Percentiles rank a stretch among this genome's conserved stretches.
These are phyloP conservation scores for Wickerhamomyces silvicola DNA, from an alignment of 805 yeast species.

Conservation along the genomic window DNA sequence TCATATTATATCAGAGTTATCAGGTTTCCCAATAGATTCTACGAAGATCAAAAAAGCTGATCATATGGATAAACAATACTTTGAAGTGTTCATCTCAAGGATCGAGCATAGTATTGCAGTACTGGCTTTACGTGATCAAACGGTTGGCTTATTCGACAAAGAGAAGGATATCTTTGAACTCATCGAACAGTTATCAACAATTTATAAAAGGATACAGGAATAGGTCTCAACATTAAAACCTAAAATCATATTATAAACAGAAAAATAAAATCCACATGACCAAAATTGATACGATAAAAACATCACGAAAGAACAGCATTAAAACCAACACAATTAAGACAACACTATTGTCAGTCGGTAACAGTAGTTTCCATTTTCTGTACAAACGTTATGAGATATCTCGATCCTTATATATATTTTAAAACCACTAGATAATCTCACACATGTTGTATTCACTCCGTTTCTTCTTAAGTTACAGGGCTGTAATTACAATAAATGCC, in stretches of 20 bases:
- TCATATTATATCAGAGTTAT: slow-evolving; percentile 42
- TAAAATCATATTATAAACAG: not conserved
- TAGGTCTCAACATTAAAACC: not conserved
- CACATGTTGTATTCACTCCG: no score
- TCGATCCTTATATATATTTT: no score
- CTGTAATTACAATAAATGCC: no score
- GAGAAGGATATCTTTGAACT: slow-evolving; percentile 15
- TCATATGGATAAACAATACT: slow-evolving; percentile 36
- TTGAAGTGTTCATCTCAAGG: slow-evolving; percentile 64
- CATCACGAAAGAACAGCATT: not conserved
- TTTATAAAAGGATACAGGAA: not conserved
- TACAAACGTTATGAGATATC: no score
- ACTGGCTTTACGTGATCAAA: slow-evolving; percentile 35
- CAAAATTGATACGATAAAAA: no score
- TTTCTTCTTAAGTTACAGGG: no score
- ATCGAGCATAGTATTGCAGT: slow-evolving; percentile 53
- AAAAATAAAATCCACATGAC: no score
- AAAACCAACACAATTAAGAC: no score
- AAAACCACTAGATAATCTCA: no score
- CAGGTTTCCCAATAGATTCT: slow-evolving; percentile 32
- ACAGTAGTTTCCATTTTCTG: no score
- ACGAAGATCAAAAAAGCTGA: slow-evolving; percentile 31
- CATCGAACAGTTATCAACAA: slow-evolving; percentile 9
- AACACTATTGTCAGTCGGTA: no score
- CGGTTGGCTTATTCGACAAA: slow-evolving; percentile 18